Base-by-base conservation (phyloP, 345 rosid species). In the Barbarea vulgaris region DNA sequence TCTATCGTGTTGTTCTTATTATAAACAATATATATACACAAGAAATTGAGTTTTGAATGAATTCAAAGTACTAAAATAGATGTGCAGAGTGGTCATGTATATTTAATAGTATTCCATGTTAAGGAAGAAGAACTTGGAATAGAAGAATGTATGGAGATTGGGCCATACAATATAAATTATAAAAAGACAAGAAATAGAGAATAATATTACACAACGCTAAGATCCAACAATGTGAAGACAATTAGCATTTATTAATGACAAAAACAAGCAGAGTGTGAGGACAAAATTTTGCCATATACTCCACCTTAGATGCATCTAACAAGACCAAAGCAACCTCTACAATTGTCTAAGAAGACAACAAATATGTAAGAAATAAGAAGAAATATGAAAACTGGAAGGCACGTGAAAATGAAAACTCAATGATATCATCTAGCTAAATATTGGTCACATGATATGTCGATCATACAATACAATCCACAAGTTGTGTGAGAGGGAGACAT, bases 171-270 rank as follows among this genome's bases (percentile, higher is more conserved):
- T 51, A 61, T 52, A 42, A 69, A 42, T 37, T 51, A 61, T 52
- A 42, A 61, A 52, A 53, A n/a, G 79, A 69, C 74, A 76, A 52
- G 55, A 52, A 47, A 22, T 53, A 61, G 57, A 53, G 79, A 76
- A 76, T 76, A 76, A 42, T 42, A 41, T 12, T 76, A 62, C 11
- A 50, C 25, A 67, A 67, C 55, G 52, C 57, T 25, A 69, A 69
- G 64, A 69, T 61, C 70, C 74, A 76, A 42, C 19, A 61, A 22
- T 53, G 70, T 52, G 64, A 69, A 55, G 79, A 76, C 79, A 76
- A 52, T 51, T 30, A 59, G 79, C 31, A 11, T 57, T 47, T 67
- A 75, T 67, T 24, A 50, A 46, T 37, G 79, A 59, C 73, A 48
- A 50, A 63, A 37, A 41, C 63, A 50, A 54, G 22, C 41, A 68